A percentile compares a stretch with the other conserved stretches of the same genome.
These are phyloP conservation scores for Puccinia triticina DNA, from an alignment of 1,284 basidiomycete genomes.

Conservation along the genomic window DNA sequence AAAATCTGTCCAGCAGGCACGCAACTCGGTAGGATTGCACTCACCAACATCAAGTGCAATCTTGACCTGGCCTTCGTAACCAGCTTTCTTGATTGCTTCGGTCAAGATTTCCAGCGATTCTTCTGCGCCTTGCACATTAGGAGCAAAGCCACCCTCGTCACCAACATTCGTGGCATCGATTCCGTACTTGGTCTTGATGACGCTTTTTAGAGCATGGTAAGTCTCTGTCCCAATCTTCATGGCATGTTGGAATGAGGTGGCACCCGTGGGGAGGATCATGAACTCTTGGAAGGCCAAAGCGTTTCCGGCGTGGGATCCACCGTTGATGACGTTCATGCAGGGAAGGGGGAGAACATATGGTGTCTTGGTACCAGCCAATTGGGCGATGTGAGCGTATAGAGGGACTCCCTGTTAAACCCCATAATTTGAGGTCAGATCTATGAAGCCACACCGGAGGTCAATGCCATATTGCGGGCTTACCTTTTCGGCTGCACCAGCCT, in stretches of 20 bases:
- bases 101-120: slow-evolving; percentile 94
- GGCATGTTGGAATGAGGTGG: slow-evolving; percentile 87
- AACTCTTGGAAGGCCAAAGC: slow-evolving; percentile 99
- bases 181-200: slow-evolving; percentile 98
- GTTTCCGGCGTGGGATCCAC: slow-evolving; percentile 99
- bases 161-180: slow-evolving; percentile 99
- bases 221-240: slow-evolving; percentile 98
- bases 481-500: slow-evolving; percentile 91
- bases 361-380: slow-evolving; percentile 88
- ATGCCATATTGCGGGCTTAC: slow-evolving; percentile 53
- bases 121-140: slow-evolving; percentile 94
- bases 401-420: slow-evolving; percentile 69
- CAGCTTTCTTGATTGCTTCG: slow-evolving; percentile 95
- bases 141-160: slow-evolving; percentile 99
- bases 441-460: background rate
- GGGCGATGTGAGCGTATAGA: slow-evolving; percentile 94
- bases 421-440: background rate
- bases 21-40: background rate
- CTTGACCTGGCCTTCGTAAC: slow-evolving; percentile 97
- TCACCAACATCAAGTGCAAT: slow-evolving; percentile 87
- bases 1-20: background rate
- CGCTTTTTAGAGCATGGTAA: slow-evolving; percentile 98
- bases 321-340: slow-evolving; percentile 99
- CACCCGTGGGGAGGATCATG: slow-evolving; percentile 97
- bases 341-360: slow-evolving; percentile 90